Evolutionary conservation across 2,329 filamentous ascomycete genomes (phyloP), one percentile per base, ranked within the genome.

Genomic region (Fusarium buharicum): DNA sequence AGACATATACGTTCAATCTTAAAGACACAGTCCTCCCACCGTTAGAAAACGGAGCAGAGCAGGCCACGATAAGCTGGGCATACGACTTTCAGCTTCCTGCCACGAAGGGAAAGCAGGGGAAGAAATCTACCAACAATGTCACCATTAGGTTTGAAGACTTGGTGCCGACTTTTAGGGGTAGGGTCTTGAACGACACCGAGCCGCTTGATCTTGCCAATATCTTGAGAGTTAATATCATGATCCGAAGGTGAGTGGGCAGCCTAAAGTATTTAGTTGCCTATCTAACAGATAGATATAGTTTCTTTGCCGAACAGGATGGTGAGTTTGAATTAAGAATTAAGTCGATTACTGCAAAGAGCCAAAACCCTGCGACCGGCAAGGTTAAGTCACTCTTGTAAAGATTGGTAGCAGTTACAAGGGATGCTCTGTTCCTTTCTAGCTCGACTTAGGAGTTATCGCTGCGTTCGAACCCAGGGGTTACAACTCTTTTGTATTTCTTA

Each of bases 221-320:
- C 8, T 14, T 33, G 14, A 45, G 49, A n/a, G 40, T 30, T 6
- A 46, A 16, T n/a, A 39, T 46, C 30, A 52, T 46, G 49, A 46
- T 52, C 33, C 49, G 40, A 10, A 52, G 40, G 49, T 46, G 17
- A 27, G 40, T 38, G 3, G 13, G 3, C 11, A 20, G 12, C n/a
- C 6, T 1, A 4, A 6, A 9, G 8, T 4, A 8, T 4, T 39
- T 4, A 24, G 8, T 6, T 24, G 30, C 24, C 9, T 18, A 13
- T 24, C 49, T 45, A 8, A 52, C 10, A 7, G 4, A n/a, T 13
- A 7, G 22, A 4, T 24, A 5, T 34, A 52, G 40, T 12, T 45
- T 52, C 49, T 43, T 39, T 39, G 39, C 49, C 13, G 4, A 52
- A 40, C 49, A 52, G 24, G 33, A 52, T 4, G 49, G 40, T 2